Evolutionary conservation across 1,284 basidiomycete genomes (phyloP).

Genomic region (Pseudozyma sp.): DNA sequence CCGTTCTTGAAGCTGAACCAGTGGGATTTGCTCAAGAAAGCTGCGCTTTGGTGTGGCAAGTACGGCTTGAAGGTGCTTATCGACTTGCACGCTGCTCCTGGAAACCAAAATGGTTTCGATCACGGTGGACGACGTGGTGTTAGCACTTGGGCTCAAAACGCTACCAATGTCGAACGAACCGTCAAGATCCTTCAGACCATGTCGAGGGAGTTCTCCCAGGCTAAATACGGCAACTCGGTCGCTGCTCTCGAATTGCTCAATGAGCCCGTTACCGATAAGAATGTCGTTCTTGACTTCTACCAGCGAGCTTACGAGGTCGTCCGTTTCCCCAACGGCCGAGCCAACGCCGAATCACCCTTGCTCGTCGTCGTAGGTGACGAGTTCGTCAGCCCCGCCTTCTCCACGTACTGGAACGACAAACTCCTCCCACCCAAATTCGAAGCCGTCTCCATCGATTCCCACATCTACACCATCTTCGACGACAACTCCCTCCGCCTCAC

Average conservation of each 20-base stretch:
- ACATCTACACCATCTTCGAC: slow-evolving; percentile 67
- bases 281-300: slow-evolving; percentile 55
- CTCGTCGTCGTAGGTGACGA: slow-evolving; percentile 80
- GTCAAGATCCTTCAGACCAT: slow-evolving; percentile 76
- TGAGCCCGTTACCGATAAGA: slow-evolving; percentile 55
- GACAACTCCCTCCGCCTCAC: slow-evolving; percentile 33
- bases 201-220: slow-evolving; percentile 49
- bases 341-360: slow-evolving; percentile 32
- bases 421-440: slow-evolving; percentile 73
- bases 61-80: slow-evolving; percentile 84
- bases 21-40: slow-evolving; percentile 72
- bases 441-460: slow-evolving; percentile 80
- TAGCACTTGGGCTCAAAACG: slow-evolving; percentile 79
- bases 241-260: slow-evolving; percentile 61
- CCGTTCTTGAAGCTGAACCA: slow-evolving; percentile 88
- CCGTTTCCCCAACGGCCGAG: slow-evolving; percentile 44
- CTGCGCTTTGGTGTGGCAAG: slow-evolving; percentile 81
- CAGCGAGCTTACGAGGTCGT: slow-evolving; percentile 59
- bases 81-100: slow-evolving; percentile 74
- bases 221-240: slow-evolving; percentile 57
- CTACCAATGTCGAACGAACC: slow-evolving; percentile 78
- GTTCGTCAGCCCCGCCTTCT: slow-evolving; percentile 77
- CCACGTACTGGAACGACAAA: slow-evolving; percentile 77
- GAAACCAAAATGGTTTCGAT: slow-evolving; percentile 70
- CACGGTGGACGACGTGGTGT: slow-evolving; percentile 77